Evolutionary conservation across 345 rosid genomes (phyloP).

Genomic region (Brassica nigra): DNA sequence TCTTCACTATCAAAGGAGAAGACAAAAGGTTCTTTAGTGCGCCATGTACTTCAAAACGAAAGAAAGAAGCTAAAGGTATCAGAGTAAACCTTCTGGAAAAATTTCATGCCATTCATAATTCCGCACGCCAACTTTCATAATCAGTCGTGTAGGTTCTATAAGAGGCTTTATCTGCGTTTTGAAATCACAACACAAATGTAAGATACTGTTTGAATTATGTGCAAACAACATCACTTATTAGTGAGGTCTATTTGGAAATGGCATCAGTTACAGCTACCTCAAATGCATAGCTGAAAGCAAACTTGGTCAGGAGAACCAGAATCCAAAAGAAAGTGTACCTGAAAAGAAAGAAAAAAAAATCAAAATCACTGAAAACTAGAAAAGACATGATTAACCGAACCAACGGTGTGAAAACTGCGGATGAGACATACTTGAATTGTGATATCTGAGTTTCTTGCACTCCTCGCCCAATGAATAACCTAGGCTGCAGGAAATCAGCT

Average conservation of each 20-base stretch:
- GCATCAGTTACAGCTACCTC: slow-evolving; percentile 55
- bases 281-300: slow-evolving; percentile 78
- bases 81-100: slow-evolving; percentile 70
- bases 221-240: slow-evolving; percentile 13
- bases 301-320: slow-evolving; percentile 72
- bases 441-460: slow-evolving; percentile 96
- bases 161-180: slow-evolving; percentile 84
- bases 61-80: slow-evolving; percentile 1
- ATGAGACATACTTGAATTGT: slow-evolving; percentile 66
- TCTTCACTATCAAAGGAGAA: slow-evolving; percentile 60
- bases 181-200: slow-evolving; percentile 8
- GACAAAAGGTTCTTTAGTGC: slow-evolving; percentile 15
- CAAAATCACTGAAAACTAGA: not conserved
- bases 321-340: slow-evolving; percentile 90
- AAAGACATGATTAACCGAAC: slow-evolving; percentile 3
- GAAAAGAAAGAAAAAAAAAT: slow-evolving; percentile 20
- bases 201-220: slow-evolving; percentile 5
- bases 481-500: slow-evolving; percentile 58
- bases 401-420: slow-evolving; percentile 26
- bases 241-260: slow-evolving; percentile 16
- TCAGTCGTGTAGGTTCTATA: slow-evolving; percentile 75
- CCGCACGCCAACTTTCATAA: slow-evolving; percentile 70
- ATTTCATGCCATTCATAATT: slow-evolving; percentile 86
- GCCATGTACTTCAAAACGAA: slow-evolving; percentile 3
- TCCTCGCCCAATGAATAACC: slow-evolving; percentile 86